phyloP scores from a whole-genome alignment of 108 stramenopile species.

The Nitzschia palea region DNA sequence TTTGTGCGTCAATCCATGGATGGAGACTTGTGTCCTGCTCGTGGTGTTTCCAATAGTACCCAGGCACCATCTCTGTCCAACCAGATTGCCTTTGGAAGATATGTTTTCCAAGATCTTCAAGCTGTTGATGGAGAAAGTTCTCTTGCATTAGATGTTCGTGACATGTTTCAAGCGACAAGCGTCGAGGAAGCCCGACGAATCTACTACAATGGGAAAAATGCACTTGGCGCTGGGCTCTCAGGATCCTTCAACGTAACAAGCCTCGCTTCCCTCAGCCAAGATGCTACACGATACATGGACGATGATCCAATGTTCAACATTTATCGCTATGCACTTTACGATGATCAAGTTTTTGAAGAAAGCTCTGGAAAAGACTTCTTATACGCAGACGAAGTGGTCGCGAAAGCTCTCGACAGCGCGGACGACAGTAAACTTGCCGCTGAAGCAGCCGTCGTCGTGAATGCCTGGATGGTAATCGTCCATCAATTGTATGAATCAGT shows the following conservation, averaged over 20 bases:
- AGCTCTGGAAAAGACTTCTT: constrained; percentile 36
- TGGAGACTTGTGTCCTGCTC: constrained; percentile 11
- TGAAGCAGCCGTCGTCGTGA: constrained; percentile 59
- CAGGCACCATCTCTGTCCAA: no score
- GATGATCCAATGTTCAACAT: constrained; percentile 71
- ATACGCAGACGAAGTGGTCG: constrained; percentile 64
- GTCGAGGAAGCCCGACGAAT: constrained; percentile 34
- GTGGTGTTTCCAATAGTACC: background rate
- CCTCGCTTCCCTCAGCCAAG: constrained; percentile 23
- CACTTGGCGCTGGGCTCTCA: constrained; percentile 26
- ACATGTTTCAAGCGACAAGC: constrained; percentile 27
- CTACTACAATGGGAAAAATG: constrained; percentile 49
- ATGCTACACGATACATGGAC: constrained; percentile 17
- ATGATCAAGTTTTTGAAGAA: constrained; percentile 46
- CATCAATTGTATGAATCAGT: constrained; percentile 57
- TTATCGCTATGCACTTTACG: constrained; percentile 63
- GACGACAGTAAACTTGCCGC: constrained; percentile 53
- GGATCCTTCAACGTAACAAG: constrained; percentile 30
- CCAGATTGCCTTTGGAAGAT: constrained; percentile 34
- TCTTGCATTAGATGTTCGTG: constrained; percentile 44
- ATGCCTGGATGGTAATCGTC: constrained; percentile 62
- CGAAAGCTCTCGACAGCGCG: constrained; percentile 41
- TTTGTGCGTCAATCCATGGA: constrained; percentile 4
- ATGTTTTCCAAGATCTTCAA: constrained; percentile 19
- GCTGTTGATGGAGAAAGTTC: constrained; percentile 20